phyloP scores from a whole-genome alignment of 805 yeast species.

The Alloascoidea hylecoeti region DNA sequence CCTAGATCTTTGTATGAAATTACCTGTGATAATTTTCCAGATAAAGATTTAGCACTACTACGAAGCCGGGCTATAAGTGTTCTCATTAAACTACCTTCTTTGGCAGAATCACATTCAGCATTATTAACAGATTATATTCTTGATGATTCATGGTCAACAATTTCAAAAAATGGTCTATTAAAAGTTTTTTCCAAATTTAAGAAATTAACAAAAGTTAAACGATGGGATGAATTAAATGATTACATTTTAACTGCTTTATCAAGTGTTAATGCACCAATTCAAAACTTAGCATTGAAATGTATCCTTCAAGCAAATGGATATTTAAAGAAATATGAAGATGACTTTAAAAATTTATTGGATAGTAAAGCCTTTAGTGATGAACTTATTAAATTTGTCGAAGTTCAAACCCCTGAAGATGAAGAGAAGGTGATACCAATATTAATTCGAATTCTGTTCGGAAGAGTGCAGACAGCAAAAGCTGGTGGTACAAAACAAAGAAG shows the following conservation, averaged over 20 bases:
- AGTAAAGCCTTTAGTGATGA: slow-evolving; percentile 82
- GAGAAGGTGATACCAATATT: slow-evolving; percentile 53
- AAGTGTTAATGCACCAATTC: slow-evolving; percentile 46
- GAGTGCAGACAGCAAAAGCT: slow-evolving; percentile 52
- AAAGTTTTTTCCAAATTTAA: slow-evolving; percentile 52
- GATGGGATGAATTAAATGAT: slow-evolving; percentile 36
- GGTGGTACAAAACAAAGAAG: slow-evolving; percentile 64
- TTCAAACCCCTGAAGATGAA: slow-evolving; percentile 46
- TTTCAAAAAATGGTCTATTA: slow-evolving; percentile 44
- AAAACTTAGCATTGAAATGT: slow-evolving; percentile 58
- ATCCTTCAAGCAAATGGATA: slow-evolving; percentile 46
- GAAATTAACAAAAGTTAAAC: slow-evolving; percentile 39
- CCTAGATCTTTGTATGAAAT: too few relatives aligned
- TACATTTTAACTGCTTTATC: slow-evolving; percentile 44
- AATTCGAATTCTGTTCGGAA: slow-evolving; percentile 70
- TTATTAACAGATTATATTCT: not conserved
- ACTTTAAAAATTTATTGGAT: slow-evolving; percentile 61
- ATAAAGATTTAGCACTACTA: not conserved
- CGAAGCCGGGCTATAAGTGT: not conserved
- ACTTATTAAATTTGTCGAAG: slow-evolving; percentile 42
- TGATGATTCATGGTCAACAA: slow-evolving; percentile 11
- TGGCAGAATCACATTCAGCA: not conserved
- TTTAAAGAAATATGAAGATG: slow-evolving; percentile 57
- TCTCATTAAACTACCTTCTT: not conserved
- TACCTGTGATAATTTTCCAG: too few relatives aligned